Percentiles rank a stretch among this genome's conserved stretches.
Evolutionary conservation across 176 grass and related monocot genomes (phyloP).

Genomic region (Elaeis guineensis): DNA sequence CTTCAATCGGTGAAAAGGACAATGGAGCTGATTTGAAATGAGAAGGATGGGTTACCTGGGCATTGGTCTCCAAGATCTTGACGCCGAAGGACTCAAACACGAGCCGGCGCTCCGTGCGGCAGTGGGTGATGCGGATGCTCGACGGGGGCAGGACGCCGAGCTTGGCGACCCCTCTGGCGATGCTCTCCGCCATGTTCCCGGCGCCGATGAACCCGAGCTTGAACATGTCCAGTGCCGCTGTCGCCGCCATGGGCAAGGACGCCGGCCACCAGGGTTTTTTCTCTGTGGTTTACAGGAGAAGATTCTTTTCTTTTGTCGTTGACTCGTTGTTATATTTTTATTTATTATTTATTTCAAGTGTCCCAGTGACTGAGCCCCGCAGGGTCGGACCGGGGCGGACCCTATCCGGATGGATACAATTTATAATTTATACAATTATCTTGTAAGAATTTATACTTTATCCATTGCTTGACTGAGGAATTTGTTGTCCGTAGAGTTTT

Average conservation of each 20-base stretch:
- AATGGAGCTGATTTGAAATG: background rate
- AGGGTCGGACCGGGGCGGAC: too few relatives aligned
- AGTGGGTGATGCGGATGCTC: slow-evolving; percentile 74
- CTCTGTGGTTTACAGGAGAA: too few relatives aligned
- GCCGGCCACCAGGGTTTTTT: too few relatives aligned
- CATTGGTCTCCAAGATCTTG: slow-evolving; percentile 48
- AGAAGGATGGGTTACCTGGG: slow-evolving; percentile 29
- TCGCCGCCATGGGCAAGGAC: slow-evolving; percentile 36
- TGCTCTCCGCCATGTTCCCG: slow-evolving; percentile 93
- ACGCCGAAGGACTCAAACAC: slow-evolving; percentile 68
- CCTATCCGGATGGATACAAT: too few relatives aligned
- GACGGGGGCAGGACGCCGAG: slow-evolving; percentile 59
- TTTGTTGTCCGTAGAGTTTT: too few relatives aligned
- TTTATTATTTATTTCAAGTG: too few relatives aligned
- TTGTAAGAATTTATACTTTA: too few relatives aligned
- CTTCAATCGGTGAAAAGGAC: background rate
- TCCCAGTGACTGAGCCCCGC: too few relatives aligned
- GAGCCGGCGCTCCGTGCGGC: slow-evolving; percentile 47
- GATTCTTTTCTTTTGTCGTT: too few relatives aligned
- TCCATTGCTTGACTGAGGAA: too few relatives aligned
- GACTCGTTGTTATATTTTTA: too few relatives aligned
- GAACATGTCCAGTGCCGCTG: slow-evolving; percentile 24
- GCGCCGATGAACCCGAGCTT: slow-evolving; percentile 71
- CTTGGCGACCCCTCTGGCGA: slow-evolving; percentile 62
- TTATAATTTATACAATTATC: too few relatives aligned